These are phyloP conservation scores for Starmerella floricola DNA, from an alignment of 805 yeast species.

Conservation along the genomic window DNA sequence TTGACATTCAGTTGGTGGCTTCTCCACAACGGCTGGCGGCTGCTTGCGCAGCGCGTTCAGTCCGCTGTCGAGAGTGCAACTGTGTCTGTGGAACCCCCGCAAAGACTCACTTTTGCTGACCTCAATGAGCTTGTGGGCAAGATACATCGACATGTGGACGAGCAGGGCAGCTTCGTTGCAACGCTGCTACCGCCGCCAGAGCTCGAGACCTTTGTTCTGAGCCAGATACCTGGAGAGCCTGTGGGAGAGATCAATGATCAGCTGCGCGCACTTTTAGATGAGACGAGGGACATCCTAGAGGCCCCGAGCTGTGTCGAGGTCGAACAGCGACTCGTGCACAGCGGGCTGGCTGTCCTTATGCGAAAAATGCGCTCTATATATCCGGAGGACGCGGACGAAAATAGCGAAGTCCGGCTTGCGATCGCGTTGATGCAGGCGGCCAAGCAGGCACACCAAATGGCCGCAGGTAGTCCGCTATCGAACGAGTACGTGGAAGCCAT, in stretches of 20 bases:
- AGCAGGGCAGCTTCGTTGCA: slow-evolving; percentile 23
- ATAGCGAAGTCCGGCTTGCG: slow-evolving; percentile 42
- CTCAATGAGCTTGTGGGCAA: slow-evolving; percentile 33
- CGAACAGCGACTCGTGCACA: slow-evolving; percentile 32
- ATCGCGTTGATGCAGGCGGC: slow-evolving; percentile 56
- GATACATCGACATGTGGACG: slow-evolving; percentile 31
- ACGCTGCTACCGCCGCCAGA: slow-evolving; percentile 41
- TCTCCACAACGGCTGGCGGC: slow-evolving; percentile 70
- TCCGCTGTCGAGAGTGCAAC: slow-evolving; percentile 49
- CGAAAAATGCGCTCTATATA: slow-evolving; percentile 27
- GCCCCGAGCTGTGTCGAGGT: slow-evolving; percentile 33
- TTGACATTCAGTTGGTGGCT: slow-evolving; percentile 90
- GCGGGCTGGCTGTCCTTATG: slow-evolving; percentile 38
- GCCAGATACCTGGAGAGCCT: slow-evolving; percentile 33
- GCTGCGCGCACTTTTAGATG: slow-evolving; percentile 32
- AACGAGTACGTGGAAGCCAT: slow-evolving; percentile 38
- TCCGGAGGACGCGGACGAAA: slow-evolving; percentile 18
- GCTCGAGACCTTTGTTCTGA: slow-evolving; percentile 42
- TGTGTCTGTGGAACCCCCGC: slow-evolving; percentile 53
- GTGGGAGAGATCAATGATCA: slow-evolving; percentile 19
- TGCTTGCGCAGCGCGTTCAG: slow-evolving; percentile 43
- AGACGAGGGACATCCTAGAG: slow-evolving; percentile 34
- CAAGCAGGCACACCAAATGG: slow-evolving; percentile 48
- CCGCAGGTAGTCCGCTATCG: slow-evolving; percentile 33
- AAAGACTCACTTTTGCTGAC: slow-evolving; percentile 53